Conservation (phyloP, 108 stramenopile species). For the Nitzschia sp. region DNA sequence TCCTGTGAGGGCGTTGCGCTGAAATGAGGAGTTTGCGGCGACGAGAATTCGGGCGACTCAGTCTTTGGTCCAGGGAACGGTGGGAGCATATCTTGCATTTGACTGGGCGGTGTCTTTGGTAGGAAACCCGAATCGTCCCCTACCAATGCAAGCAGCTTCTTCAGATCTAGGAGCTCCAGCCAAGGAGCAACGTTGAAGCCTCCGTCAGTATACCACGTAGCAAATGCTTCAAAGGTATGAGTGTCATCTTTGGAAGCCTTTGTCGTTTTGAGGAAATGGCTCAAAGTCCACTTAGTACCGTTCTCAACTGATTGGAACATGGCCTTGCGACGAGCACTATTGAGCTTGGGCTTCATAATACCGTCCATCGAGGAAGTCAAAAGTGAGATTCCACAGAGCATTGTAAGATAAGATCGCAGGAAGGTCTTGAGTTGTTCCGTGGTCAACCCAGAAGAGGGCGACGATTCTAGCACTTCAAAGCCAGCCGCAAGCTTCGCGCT, state of each 20-base stretch:
- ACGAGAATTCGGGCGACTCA: slow-evolving; percentile 25
- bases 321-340: slow-evolving; percentile 34
- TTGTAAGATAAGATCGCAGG: slow-evolving; percentile 77
- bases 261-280: slow-evolving; percentile 64
- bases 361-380: slow-evolving; percentile 52
- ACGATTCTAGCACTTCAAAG: slow-evolving; percentile 73
- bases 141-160: slow-evolving; percentile 76
- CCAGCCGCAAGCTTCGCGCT: slow-evolving; percentile 77
- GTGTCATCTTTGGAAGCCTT: slow-evolving; percentile 28
- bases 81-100: slow-evolving; percentile 18
- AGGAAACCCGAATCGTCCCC: slow-evolving; percentile 25
- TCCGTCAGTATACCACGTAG: slow-evolving; percentile 86
- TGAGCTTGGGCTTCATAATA: slow-evolving; percentile 43
- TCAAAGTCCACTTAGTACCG: slow-evolving; percentile 82
- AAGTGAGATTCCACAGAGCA: slow-evolving; percentile 80
- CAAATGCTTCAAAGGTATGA: slow-evolving; percentile 85
- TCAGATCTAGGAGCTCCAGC: slow-evolving; percentile 90
- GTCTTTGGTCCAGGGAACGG: slow-evolving; percentile 17
- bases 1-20: background rate
- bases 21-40: slow-evolving; percentile 29
- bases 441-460: slow-evolving; percentile 52
- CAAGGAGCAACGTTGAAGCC: slow-evolving; percentile 90
- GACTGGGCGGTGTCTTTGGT: slow-evolving; percentile 17
- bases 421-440: slow-evolving; percentile 68
- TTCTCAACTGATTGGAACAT: slow-evolving; percentile 74